A percentile compares a stretch with the other conserved stretches of the same genome.
These are phyloP conservation scores for Penicillium pulvis DNA, from an alignment of 495 filamentous ascomycete species.

Conservation along the genomic window DNA sequence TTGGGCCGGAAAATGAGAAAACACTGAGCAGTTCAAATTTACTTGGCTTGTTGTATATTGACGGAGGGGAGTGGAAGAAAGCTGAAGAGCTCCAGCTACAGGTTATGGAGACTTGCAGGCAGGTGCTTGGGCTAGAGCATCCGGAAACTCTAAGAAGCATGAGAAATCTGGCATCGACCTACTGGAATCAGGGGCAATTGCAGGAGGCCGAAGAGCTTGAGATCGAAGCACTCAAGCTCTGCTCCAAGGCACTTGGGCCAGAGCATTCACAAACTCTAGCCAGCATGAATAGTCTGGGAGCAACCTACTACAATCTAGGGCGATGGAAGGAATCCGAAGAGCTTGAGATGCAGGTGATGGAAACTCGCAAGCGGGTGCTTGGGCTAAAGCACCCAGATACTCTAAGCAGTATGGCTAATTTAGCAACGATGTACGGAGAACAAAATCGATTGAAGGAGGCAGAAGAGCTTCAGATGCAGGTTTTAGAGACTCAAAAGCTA, in stretches of 20 bases:
- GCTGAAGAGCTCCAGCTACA: constrained; percentile 3
- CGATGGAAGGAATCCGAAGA: constrained; percentile 6
- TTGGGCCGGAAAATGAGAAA: background rate
- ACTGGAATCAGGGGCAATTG: constrained; percentile 3
- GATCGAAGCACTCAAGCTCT: background rate
- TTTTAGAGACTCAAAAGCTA: no score
- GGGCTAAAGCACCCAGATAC: constrained; percentile 17
- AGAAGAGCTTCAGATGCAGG: no score
- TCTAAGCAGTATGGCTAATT: no score
- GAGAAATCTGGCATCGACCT: background rate
- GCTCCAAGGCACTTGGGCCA: background rate
- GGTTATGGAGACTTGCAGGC: background rate
- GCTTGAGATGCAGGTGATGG: constrained; percentile 12
- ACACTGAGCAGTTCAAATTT: background rate
- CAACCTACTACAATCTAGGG: background rate
- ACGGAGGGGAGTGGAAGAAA: constrained; percentile 6
- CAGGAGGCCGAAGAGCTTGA: constrained; percentile 5
- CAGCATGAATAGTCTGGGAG: constrained; percentile 4
- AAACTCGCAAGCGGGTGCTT: constrained; percentile 17
- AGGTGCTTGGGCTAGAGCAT: constrained; percentile 2
- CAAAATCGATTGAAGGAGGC: no score
- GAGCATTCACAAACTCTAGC: constrained; percentile 3
- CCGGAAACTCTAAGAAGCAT: background rate
- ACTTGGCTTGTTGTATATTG: background rate
- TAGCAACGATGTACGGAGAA: no score